Evolutionary conservation across 192 early-diverging fungal genomes (phyloP).

Genomic region (Backusella westeae): DNA sequence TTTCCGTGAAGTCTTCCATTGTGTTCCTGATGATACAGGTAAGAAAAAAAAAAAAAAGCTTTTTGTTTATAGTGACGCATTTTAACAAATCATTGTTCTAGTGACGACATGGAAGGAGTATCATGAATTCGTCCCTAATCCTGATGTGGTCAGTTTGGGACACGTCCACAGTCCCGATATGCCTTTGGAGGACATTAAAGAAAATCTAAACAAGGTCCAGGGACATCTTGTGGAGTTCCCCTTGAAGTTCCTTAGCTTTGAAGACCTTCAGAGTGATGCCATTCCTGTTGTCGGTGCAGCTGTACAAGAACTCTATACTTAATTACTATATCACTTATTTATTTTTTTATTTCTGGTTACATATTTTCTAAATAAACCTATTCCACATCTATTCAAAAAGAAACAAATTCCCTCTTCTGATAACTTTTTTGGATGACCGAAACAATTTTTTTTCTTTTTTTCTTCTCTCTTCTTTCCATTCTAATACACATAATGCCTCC

Average conservation of each 20-base stretch:
- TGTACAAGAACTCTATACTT: conserved; percentile 32
- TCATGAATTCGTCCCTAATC: conserved; percentile 42
- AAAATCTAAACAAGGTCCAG: conserved; percentile 34
- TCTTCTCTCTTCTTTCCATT: neutral
- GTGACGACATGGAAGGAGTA: conserved; percentile 46
- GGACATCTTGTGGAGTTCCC: conserved; percentile 59
- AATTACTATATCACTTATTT: neutral
- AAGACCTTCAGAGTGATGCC: conserved; percentile 41
- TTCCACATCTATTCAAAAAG: no score
- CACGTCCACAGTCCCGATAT: conserved; percentile 42
- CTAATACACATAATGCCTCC: neutral
- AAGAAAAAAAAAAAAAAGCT: conserved; percentile 13
- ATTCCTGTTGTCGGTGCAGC: conserved; percentile 17
- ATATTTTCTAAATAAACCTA: neutral
- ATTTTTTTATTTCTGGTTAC: neutral
- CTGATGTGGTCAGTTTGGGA: conserved; percentile 37
- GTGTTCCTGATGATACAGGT: conserved; percentile 76
- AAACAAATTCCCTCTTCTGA: neutral
- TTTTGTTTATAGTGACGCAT: neutral
- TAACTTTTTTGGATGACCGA: neutral
- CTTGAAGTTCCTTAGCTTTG: conserved; percentile 37
- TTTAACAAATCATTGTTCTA: neutral
- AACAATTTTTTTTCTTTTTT: neutral
- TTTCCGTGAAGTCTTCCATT: conserved; percentile 80
- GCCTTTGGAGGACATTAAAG: conserved; percentile 35